These are phyloP conservation scores for Cicer yamashitae DNA, from an alignment of 306 rosid genomes.

Conservation along the genomic window DNA sequence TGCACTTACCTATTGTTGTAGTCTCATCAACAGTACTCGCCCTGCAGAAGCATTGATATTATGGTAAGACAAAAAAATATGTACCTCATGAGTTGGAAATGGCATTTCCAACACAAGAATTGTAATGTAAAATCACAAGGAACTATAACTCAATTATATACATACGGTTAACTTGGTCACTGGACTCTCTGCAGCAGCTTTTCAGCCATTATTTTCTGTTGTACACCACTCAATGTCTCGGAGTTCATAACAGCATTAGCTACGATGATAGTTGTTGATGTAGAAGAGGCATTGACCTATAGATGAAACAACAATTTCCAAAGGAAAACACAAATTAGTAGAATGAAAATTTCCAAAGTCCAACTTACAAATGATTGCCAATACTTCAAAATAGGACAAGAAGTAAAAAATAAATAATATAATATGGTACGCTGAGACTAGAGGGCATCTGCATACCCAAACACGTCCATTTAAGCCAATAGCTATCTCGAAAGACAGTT, in stretches of 20 bases:
- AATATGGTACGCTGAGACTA: constrained; percentile 7
- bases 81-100: constrained; percentile 37
- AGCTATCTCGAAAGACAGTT: constrained; percentile 80
- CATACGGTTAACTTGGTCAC: constrained; percentile 48
- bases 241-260: constrained; percentile 78
- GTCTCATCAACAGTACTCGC: not conserved
- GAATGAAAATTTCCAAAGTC: constrained; percentile 24
- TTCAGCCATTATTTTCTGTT: constrained; percentile 92
- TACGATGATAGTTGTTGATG: constrained; percentile 62
- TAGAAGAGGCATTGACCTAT: constrained; percentile 78
- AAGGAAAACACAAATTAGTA: constrained; percentile 17
- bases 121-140: constrained; percentile 29
- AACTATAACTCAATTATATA: constrained; percentile 6
- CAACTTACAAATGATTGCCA: constrained; percentile 21
- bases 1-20: constrained; percentile 6
- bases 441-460: constrained; percentile 64
- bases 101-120: constrained; percentile 14
- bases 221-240: constrained; percentile 72
- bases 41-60: constrained; percentile 20
- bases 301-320: constrained; percentile 19
- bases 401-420: constrained; percentile 1
- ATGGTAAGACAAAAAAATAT: constrained; percentile 40
- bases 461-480: constrained; percentile 89
- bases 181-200: constrained; percentile 70
- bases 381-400: constrained; percentile 22